Percentiles rank a stretch among this genome's conserved stretches.
Conservation (phyloP, 2,329 filamentous ascomycete species). For the Fusarium phyllophilum region DNA sequence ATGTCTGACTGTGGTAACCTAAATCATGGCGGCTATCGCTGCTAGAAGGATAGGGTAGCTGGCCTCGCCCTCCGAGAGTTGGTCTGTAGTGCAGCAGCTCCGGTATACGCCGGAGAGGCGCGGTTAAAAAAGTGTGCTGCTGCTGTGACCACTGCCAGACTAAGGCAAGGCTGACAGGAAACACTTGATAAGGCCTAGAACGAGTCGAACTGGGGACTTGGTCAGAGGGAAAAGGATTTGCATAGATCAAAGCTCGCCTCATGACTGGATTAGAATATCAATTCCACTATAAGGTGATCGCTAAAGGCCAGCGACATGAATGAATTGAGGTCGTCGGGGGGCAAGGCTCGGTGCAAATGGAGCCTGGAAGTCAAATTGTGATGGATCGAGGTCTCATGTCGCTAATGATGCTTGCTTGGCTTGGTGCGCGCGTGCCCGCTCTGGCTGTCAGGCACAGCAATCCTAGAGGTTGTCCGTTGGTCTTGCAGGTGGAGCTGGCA, state of each 20-base stretch:
- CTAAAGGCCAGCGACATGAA: background rate
- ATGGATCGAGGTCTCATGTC: slow-evolving; percentile 33
- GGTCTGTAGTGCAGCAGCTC: slow-evolving; percentile 15
- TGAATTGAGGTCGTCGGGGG: background rate
- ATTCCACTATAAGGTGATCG: background rate
- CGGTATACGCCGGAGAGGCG: slow-evolving; percentile 30
- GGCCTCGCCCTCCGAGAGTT: slow-evolving; percentile 10
- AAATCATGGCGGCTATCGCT: slow-evolving; percentile 24
- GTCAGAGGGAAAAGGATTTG: background rate
- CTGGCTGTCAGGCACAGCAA: slow-evolving; percentile 36
- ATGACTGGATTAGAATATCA: background rate
- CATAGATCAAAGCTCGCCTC: slow-evolving; percentile 13
- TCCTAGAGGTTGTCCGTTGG: slow-evolving; percentile 25
- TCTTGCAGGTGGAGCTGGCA: slow-evolving; percentile 19
- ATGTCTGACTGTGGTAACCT: slow-evolving; percentile 12
- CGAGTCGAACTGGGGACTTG: background rate
- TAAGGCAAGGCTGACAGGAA: slow-evolving; percentile 32
- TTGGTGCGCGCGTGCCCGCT: slow-evolving; percentile 32
- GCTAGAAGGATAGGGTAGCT: slow-evolving; percentile 18
- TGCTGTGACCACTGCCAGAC: slow-evolving; percentile 5
- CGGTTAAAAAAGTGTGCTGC: slow-evolving; percentile 7
- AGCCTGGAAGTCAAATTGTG: slow-evolving; percentile 25
- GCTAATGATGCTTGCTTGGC: slow-evolving; percentile 23
- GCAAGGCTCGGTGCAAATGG: background rate
- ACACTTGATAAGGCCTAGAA: slow-evolving; percentile 6